Evolutionary conservation across 2,329 filamentous ascomycete genomes (phyloP), one percentile per base, ranked within the genome.

Genomic region (Blumeriella jaapii): DNA sequence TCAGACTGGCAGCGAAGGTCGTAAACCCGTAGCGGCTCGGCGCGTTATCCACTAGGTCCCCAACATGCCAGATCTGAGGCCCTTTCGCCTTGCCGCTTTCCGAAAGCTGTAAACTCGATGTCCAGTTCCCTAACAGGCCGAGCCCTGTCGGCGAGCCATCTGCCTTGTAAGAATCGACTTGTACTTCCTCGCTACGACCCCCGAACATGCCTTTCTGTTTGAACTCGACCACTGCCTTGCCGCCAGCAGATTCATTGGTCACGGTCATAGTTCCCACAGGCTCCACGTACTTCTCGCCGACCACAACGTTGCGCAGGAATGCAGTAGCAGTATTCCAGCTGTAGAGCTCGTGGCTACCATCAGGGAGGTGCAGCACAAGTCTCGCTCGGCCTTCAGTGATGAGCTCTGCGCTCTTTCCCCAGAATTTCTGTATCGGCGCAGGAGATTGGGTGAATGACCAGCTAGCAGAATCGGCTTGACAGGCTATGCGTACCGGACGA

Each of bases 141-240:
- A 79, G 64, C 1, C 82, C 70, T 0, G 81, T 70, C 13, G 74
- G 67, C 15, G 63, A 59, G 25, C 84, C 85, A 36, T 79, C 68
- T 0, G 69, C 60, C 39, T 79, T 77, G 47, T 78, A 79, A 1
- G 78, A 70, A 49, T 87, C 78, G 5, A 89, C 79, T 22, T 71
- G 68, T 7, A 96, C 82, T 42, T 98, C 91, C 59, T 98, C 91
- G 42, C 81, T 82, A 38, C 91, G 77, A 10, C 91, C 91, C 19
- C 89, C 87, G 61, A 96, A 98, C 84, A 98, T 94, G 46, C 91
- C 89, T 55, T 91, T 93, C 36, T 80, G 75, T 56, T 91, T 93
- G 64, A 98, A 98, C 38, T 89, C 86, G 29, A 85, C 75, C n/a
- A 79, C 68, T 1, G 86, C 83, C 55, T 84, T 87, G 47, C 82